phyloP scores from a whole-genome alignment of 2,329 filamentous ascomycete genomes.

The Diatrype stigma region DNA sequence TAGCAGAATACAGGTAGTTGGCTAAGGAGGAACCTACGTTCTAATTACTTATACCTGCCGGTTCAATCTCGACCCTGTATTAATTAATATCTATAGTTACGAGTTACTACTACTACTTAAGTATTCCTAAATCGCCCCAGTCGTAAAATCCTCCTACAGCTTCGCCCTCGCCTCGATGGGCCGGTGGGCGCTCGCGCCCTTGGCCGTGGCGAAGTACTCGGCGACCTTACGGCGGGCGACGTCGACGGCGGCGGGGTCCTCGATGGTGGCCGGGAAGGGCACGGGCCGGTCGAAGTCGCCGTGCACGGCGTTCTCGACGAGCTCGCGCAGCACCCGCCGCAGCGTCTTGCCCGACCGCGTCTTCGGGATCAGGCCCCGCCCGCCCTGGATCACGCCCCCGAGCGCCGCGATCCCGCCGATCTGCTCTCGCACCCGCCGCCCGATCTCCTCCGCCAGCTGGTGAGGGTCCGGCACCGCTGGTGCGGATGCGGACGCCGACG shows the following conservation, averaged over 20 bases:
- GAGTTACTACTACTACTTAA: no score
- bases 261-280: slow-evolving; percentile 76
- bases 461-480: slow-evolving; percentile 45
- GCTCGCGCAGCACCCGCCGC: slow-evolving; percentile 72
- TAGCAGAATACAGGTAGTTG: no score
- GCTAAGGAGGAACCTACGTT: no score
- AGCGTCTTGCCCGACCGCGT: slow-evolving; percentile 91
- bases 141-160: slow-evolving; percentile 37
- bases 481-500: slow-evolving; percentile 29
- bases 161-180: slow-evolving; percentile 47
- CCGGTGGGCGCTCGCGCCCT: slow-evolving; percentile 33
- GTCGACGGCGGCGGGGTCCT: slow-evolving; percentile 71
- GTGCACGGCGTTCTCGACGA: slow-evolving; percentile 76
- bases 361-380: slow-evolving; percentile 83
- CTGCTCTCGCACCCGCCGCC: slow-evolving; percentile 67
- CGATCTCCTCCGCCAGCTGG: slow-evolving; percentile 60
- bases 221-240: slow-evolving; percentile 66
- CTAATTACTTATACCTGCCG: no score
- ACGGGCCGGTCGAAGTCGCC: slow-evolving; percentile 70
- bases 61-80: no score
- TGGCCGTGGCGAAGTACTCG: slow-evolving; percentile 67
- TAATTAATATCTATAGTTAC: no score
- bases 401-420: slow-evolving; percentile 85
- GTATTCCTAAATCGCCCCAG: no score
- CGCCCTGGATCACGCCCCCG: slow-evolving; percentile 80